These are phyloP conservation scores for Exophiala phaeomuriformis DNA, from an alignment of 2,329 filamentous ascomycete genomes.

Conservation along the genomic window DNA sequence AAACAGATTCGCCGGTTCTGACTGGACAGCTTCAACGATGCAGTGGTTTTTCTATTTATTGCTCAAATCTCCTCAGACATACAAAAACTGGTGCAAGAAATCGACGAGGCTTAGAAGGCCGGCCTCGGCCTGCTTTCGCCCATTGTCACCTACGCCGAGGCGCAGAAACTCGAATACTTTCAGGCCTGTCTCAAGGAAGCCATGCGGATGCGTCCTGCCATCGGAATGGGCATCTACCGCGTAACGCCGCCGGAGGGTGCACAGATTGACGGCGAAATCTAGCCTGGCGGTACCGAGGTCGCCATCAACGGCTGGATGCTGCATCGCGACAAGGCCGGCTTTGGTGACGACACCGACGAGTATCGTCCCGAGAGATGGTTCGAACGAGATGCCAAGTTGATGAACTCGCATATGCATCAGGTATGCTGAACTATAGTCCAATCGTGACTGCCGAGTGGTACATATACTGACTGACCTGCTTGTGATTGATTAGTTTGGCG, in stretches of 20 bases:
- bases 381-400: conserved; percentile 36
- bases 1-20: conserved; percentile 43
- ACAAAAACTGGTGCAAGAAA: conserved; percentile 38
- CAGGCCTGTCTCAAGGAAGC: conserved; percentile 26
- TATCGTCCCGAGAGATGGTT: conserved; percentile 45
- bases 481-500: conserved; percentile 39
- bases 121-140: conserved; percentile 20
- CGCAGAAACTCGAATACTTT: conserved; percentile 22
- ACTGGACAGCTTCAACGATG: conserved; percentile 55
- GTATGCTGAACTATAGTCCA: conserved; percentile 30
- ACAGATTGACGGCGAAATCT: conserved; percentile 21
- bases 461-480: background rate
- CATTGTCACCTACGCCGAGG: conserved; percentile 25
- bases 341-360: conserved; percentile 34
- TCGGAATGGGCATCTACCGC: conserved; percentile 28
- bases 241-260: conserved; percentile 25
- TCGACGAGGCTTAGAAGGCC: conserved; percentile 22
- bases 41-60: conserved; percentile 50
- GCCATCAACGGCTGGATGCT: conserved; percentile 36
- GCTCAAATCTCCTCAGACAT: conserved; percentile 37
- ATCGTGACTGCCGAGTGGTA: background rate
- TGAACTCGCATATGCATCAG: conserved; percentile 51
- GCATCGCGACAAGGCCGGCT: conserved; percentile 38
- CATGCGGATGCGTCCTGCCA: conserved; percentile 26
- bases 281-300: conserved; percentile 21